A percentile compares a stretch with the other conserved stretches of the same genome.
Evolutionary conservation across 2,329 filamentous ascomycete species (phyloP).

Genomic region (Pseudocercospora cruenta): DNA sequence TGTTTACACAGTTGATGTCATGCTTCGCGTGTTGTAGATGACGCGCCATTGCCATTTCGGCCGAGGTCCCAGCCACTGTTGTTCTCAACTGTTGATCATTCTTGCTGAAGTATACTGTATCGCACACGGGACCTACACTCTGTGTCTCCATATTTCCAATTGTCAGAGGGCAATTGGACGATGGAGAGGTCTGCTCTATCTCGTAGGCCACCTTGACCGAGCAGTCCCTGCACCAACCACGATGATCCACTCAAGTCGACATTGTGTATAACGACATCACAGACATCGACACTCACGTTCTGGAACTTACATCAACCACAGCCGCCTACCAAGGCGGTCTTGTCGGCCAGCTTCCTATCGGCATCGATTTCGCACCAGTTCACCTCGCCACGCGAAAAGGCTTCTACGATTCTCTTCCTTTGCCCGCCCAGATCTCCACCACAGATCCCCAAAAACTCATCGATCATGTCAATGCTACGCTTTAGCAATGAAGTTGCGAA

Average conservation of each 20-base stretch:
- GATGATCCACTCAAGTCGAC: slow-evolving; percentile 2
- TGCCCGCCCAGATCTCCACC: slow-evolving; percentile 16
- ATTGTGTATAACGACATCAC: slow-evolving; percentile 10
- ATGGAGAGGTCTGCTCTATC: too few relatives aligned
- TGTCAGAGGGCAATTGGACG: too few relatives aligned
- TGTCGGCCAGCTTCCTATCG: slow-evolving; percentile 3
- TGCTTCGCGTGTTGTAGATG: background rate
- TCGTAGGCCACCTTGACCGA: too few relatives aligned
- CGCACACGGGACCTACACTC: too few relatives aligned
- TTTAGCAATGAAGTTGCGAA: slow-evolving; percentile 16
- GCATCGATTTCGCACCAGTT: slow-evolving; percentile 16
- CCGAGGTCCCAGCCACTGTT: too few relatives aligned
- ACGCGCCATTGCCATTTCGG: too few relatives aligned
- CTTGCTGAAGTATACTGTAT: too few relatives aligned
- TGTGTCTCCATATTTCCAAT: too few relatives aligned
- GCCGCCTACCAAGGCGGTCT: slow-evolving; percentile 11
- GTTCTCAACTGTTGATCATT: too few relatives aligned
- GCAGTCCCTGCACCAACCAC: background rate
- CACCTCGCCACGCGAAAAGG: slow-evolving; percentile 26
- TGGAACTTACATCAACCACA: slow-evolving; percentile 9
- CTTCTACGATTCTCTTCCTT: slow-evolving; percentile 20
- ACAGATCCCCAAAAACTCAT: slow-evolving; percentile 20
- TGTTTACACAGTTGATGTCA: background rate
- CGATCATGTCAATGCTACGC: slow-evolving; percentile 22
- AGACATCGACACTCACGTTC: slow-evolving; percentile 8